Conservation (phyloP, 352 stramenopile species). For the Phytophthora melonis region DNA sequence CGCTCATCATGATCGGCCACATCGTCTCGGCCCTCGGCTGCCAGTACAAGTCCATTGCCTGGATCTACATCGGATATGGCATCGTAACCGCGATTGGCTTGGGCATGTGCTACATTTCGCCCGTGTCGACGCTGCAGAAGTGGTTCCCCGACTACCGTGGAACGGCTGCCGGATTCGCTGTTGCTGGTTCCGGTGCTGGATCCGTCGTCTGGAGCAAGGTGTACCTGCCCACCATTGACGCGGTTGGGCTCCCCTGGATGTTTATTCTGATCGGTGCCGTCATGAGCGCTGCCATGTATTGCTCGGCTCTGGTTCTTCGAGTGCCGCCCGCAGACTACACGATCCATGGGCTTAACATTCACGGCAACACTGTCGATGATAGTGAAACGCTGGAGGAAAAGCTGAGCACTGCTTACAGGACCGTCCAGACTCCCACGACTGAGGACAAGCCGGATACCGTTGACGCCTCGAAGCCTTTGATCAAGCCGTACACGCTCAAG, state of each 20-base stretch:
- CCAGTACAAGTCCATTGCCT: constrained; percentile 61
- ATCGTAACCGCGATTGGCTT: constrained; percentile 69
- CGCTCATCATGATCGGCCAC: constrained; percentile 59
- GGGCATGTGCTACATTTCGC: constrained; percentile 75
- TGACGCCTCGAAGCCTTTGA: constrained; percentile 25
- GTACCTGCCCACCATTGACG: constrained; percentile 56
- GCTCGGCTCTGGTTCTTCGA: constrained; percentile 56
- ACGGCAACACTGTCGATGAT: constrained; percentile 53
- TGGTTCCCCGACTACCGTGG: constrained; percentile 84
- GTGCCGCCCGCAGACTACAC: constrained; percentile 55
- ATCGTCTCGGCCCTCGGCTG: constrained; percentile 64
- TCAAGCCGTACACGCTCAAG: constrained; percentile 55
- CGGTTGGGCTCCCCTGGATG: constrained; percentile 54
- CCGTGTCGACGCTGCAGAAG: constrained; percentile 71
- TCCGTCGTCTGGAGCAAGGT: constrained; percentile 73
- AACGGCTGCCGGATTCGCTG: constrained; percentile 68
- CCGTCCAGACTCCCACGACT: constrained; percentile 43
- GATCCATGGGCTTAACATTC: constrained; percentile 63
- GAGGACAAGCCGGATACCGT: constrained; percentile 38
- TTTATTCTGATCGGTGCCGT: constrained; percentile 62
- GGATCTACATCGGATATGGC: constrained; percentile 77
- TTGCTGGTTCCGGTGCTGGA: constrained; percentile 64
- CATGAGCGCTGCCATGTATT: constrained; percentile 52
- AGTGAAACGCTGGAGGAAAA: constrained; percentile 40
- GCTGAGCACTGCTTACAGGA: constrained; percentile 51